Evolutionary conservation across 805 yeast species (phyloP).

Genomic region (Yarrowia sp.): DNA sequence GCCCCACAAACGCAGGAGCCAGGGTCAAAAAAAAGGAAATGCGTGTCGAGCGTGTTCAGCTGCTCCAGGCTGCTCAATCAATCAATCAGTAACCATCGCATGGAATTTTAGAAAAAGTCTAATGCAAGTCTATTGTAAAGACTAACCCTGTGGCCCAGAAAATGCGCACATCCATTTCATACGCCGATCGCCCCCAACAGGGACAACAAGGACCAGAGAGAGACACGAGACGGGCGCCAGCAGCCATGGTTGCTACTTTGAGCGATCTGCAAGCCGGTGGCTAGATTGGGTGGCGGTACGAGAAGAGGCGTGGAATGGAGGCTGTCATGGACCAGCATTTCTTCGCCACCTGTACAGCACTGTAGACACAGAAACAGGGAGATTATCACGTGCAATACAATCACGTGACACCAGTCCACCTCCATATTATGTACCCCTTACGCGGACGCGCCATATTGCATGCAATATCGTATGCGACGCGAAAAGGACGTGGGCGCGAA

Average conservation of each 20-base stretch:
- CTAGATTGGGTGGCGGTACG: constrained; percentile 10
- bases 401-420: too few relatives aligned
- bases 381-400: too few relatives aligned
- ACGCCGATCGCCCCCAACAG: background rate
- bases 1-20: background rate
- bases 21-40: background rate
- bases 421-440: background rate
- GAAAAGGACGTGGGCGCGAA: background rate
- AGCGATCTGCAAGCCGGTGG: constrained; percentile 7
- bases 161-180: constrained; percentile 1
- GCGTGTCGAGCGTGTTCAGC: too few relatives aligned
- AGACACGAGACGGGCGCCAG: background rate
- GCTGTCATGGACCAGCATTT: too few relatives aligned
- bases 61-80: too few relatives aligned
- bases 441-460: too few relatives aligned
- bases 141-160: background rate
- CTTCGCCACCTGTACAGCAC: too few relatives aligned
- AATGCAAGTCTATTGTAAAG: background rate
- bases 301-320: background rate
- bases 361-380: too few relatives aligned
- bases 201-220: too few relatives aligned
- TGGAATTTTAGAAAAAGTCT: too few relatives aligned
- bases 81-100: too few relatives aligned
- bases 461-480: too few relatives aligned
- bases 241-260: constrained; percentile 18